Base-by-base conservation (phyloP, 2,329 filamentous ascomycete species). In the Pseudocercospora crystallina region DNA sequence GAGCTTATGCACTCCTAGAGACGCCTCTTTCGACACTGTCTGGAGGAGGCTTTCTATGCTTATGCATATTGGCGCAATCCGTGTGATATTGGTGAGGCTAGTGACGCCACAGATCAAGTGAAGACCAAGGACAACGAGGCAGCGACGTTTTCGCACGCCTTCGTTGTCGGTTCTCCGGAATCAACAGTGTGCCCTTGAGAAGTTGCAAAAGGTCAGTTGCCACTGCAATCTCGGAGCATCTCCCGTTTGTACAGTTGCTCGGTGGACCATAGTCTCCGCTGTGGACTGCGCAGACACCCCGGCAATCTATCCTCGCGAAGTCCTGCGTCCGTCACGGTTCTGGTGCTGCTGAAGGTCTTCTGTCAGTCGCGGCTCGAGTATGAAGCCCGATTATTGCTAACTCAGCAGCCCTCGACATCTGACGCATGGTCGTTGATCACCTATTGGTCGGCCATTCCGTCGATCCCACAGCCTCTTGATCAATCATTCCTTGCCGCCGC, bases 401-500 rank as follows among this genome's bases (percentile, higher is more conserved):
- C 34, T 33, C 38, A 33, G 33, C 33, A n/a, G 9, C 31, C 17
- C 32, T 13, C 26, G 38, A 43, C 40, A 47, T 37, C 33, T 17
- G 12, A 47, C 43, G 7, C 20, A 26, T 44, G 38, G 41, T 53
- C 41, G 29, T 43, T 42, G 12, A 20, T 41, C 9, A 39, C 40
- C 15, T 40, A 47, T 45, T 53, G 50, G 54, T 39, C 45, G 42
- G 47, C 29, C 39, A 37, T 44, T 31, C 34, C 36, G 42, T 48
- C 45, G 44, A 57, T 53, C 53, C 47, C 31, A 32, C 52, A 48
- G 30, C 42, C 40, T 29, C 35, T 38, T 52, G 41, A 32, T 47
- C 50, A 52, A 49, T 47, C 47, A 55, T 53, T 55, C 47, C 52
- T 47, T 53, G 44, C 52, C 42, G 52, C 26, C 44, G 43, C 43